Base-by-base conservation (phyloP, 352 stramenopile genomes). In the Pythium aphanidermatum region DNA sequence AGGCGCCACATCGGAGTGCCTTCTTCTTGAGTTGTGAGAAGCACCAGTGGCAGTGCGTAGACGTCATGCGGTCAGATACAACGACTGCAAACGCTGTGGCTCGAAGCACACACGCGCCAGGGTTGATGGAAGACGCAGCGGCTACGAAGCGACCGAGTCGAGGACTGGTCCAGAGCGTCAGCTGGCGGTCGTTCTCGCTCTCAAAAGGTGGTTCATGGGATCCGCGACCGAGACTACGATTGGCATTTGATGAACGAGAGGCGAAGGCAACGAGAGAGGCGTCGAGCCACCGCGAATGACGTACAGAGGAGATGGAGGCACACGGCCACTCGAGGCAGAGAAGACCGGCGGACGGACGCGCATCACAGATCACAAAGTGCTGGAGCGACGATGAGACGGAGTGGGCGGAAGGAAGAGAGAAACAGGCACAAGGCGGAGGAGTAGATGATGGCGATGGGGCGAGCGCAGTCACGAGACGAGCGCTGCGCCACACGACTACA, bases 11-110 rank as follows among this genome's bases (percentile, higher is more conserved):
- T 19, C 77, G 67, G 1, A 83, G 54, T 17, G 65, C 71, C 46
- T 71, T 81, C 37, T 64, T 64, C 1, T 40, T 43, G 5, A 86
- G 58, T 32, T 20, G 20, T 11, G 6, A 8, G 35, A 87, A 83
- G 68, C 72, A 85, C 71, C 71, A 85, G 50, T 85, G 75, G 46
- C 75, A 87, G 29, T 52, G 58, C 24, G 24, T 31, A 35, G 43
- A 40, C 2, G 27, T 50, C 21, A 68, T 38, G 17, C 35, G 48
- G 26, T 87, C 57, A 2, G 55, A 41, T 3, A 83, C 49, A 31
- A 80, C 42, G 10, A 77, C 65, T 10, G 75, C 72, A 39, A 87
- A 87, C 11, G 68, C 70, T 31, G 63, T 54, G 23, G 75, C 64
- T 39, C 63, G 47, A 17, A 85, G 39, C 0, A 50, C 68, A 40